phyloP scores from a whole-genome alignment of 2,329 filamentous ascomycete genomes.

The Stagonosporopsis tanaceti region DNA sequence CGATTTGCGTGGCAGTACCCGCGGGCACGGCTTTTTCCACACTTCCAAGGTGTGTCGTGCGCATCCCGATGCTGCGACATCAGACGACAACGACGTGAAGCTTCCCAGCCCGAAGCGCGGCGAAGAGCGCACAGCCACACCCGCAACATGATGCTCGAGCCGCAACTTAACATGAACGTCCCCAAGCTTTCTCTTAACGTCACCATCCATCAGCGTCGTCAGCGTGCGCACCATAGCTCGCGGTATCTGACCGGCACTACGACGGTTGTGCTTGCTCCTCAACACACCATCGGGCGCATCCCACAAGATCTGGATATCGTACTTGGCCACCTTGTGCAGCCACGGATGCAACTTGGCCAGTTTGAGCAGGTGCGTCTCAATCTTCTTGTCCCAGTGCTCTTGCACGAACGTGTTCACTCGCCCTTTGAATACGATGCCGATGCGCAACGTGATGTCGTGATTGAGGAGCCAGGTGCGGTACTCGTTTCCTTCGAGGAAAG shows the following conservation, averaged over 20 bases:
- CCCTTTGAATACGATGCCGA: constrained; percentile 38
- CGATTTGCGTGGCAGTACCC: constrained; percentile 13
- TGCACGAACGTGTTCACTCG: constrained; percentile 36
- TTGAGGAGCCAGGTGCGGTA: constrained; percentile 35
- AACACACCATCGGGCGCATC: constrained; percentile 26
- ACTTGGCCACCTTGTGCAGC: constrained; percentile 33
- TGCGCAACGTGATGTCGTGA: constrained; percentile 29
- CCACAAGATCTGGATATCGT: constrained; percentile 39
- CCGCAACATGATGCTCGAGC: constrained; percentile 23
- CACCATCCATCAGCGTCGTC: constrained; percentile 23
- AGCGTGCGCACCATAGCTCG: constrained; percentile 30
- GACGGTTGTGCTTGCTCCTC: constrained; percentile 26
- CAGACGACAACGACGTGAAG: constrained; percentile 14
- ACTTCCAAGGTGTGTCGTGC: constrained; percentile 20
- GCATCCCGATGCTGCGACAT: neutral
- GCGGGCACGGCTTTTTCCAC: constrained; percentile 16
- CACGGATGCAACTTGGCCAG: constrained; percentile 35
- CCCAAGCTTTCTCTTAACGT: constrained; percentile 23
- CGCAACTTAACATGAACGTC: constrained; percentile 25
- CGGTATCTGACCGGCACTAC: constrained; percentile 27
- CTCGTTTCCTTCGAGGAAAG: constrained; percentile 37
- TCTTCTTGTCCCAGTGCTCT: constrained; percentile 40
- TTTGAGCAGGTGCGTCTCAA: constrained; percentile 31
- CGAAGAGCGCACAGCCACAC: constrained; percentile 10
- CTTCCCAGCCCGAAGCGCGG: constrained; percentile 26